These are phyloP conservation scores for Sicyos baderoa DNA, from an alignment of 306 rosid genomes.

Conservation along the genomic window DNA sequence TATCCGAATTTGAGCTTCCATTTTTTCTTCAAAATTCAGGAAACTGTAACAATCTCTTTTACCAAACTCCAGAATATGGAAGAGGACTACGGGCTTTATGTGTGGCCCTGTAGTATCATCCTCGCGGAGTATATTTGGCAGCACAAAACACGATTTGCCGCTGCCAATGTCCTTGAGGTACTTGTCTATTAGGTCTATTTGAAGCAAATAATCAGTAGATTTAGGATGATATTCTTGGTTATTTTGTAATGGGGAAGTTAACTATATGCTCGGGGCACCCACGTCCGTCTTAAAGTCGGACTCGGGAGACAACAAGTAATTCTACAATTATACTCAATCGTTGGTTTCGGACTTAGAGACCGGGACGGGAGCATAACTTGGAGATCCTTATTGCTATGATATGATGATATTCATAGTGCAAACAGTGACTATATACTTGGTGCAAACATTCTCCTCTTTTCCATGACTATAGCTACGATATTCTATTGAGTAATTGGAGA, in stretches of 20 bases:
- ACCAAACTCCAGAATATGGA: constrained; percentile 46
- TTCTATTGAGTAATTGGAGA: too few species aligned
- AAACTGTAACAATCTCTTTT: neutral
- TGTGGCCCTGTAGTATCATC: constrained; percentile 79
- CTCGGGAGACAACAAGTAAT: too few species aligned
- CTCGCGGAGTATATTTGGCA: constrained; percentile 83
- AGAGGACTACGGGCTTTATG: constrained; percentile 76
- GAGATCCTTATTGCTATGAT: too few species aligned
- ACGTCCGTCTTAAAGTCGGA: too few species aligned
- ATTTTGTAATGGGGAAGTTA: neutral
- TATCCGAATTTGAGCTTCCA: constrained; percentile 20
- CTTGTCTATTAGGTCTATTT: neutral
- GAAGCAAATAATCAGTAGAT: neutral
- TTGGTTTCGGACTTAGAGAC: too few species aligned
- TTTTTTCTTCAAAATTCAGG: neutral
- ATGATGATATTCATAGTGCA: too few species aligned
- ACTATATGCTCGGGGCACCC: neutral
- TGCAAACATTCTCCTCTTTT: too few species aligned
- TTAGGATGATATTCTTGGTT: constrained; percentile 1
- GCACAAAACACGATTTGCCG: constrained; percentile 51
- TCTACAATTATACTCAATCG: too few species aligned
- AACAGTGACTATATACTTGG: too few species aligned
- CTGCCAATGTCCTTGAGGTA: constrained; percentile 61
- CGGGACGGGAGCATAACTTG: too few species aligned
- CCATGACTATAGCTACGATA: too few species aligned